Conservation (phyloP, 352 stramenopile species). For the Phytopythium helicoides region DNA sequence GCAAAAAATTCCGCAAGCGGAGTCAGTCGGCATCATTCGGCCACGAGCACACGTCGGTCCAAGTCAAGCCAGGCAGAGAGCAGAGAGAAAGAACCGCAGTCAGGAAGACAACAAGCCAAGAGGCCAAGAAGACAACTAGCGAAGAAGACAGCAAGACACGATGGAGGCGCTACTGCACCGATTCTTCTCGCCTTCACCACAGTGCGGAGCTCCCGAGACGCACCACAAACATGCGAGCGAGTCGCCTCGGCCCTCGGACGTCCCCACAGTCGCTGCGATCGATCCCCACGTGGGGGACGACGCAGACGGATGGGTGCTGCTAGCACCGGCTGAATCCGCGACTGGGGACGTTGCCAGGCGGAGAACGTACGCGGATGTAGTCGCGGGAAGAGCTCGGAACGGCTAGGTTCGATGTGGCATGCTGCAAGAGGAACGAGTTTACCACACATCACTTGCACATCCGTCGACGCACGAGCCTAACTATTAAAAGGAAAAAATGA, state of each 20-base stretch:
- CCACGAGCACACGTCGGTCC: not conserved
- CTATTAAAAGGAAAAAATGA: conserved; percentile 9
- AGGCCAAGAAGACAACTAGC: too few species aligned
- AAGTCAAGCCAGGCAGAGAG: not conserved
- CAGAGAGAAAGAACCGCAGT: not conserved
- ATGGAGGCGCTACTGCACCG: conserved; percentile 35
- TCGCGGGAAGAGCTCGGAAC: conserved; percentile 11
- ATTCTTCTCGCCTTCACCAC: conserved; percentile 20
- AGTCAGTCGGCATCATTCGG: not conserved
- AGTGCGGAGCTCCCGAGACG: not conserved
- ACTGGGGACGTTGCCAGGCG: conserved; percentile 13
- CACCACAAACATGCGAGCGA: conserved; percentile 9
- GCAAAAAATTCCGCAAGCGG: conserved; percentile 1
- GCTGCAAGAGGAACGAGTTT: not conserved
- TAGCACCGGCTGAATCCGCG: conserved; percentile 26
- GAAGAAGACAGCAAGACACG: conserved; percentile 11
- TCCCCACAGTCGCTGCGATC: conserved; percentile 1
- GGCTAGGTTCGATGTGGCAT: not conserved
- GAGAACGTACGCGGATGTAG: conserved; percentile 47
- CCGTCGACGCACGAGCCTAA: conserved; percentile 1
- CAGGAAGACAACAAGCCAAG: not conserved
- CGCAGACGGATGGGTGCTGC: conserved; percentile 49
- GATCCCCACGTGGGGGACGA: conserved; percentile 32
- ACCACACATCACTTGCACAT: conserved; percentile 1
- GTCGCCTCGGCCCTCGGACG: conserved; percentile 13